Conservation (phyloP, 805 yeast species). For the Scheffersomyces stipitis region DNA sequence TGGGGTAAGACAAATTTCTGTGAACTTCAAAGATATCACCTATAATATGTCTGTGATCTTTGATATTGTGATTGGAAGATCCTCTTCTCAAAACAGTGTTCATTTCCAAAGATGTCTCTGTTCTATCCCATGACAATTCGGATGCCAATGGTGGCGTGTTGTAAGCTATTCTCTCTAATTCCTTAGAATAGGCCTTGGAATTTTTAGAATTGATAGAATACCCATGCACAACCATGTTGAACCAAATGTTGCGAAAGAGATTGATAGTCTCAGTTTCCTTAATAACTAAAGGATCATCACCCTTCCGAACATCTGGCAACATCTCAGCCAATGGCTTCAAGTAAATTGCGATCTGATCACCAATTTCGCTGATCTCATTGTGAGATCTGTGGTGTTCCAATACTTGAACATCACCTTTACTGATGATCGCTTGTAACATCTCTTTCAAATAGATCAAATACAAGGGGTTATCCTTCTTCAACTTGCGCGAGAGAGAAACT, state of each 20-base stretch:
- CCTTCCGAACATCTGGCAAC: constrained; percentile 54
- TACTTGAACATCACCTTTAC: constrained; percentile 76
- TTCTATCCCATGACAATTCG: constrained; percentile 50
- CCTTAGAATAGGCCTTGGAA: constrained; percentile 44
- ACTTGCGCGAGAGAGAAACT: constrained; percentile 38
- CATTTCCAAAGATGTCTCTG: constrained; percentile 89
- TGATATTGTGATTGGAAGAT: constrained; percentile 76
- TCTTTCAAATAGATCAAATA: constrained; percentile 58
- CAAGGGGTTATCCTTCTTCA: constrained; percentile 47
- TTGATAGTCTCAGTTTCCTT: constrained; percentile 51
- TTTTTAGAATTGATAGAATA: constrained; percentile 61
- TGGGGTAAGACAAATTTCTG: constrained; percentile 62
- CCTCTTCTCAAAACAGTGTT: constrained; percentile 90
- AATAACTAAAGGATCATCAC: constrained; percentile 42
- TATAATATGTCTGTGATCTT: constrained; percentile 66
- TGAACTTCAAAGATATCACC: constrained; percentile 52
- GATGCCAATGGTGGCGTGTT: constrained; percentile 49
- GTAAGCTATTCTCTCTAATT: constrained; percentile 72
- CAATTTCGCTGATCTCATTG: constrained; percentile 67
- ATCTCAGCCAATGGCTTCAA: constrained; percentile 75
- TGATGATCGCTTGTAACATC: constrained; percentile 62
- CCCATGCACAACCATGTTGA: constrained; percentile 90
- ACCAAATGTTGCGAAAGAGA: constrained; percentile 88
- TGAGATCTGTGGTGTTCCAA: constrained; percentile 81
- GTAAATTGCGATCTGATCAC: constrained; percentile 60